phyloP scores from a whole-genome alignment of 306 rosid genomes.

The Dalbergia cultrata region DNA sequence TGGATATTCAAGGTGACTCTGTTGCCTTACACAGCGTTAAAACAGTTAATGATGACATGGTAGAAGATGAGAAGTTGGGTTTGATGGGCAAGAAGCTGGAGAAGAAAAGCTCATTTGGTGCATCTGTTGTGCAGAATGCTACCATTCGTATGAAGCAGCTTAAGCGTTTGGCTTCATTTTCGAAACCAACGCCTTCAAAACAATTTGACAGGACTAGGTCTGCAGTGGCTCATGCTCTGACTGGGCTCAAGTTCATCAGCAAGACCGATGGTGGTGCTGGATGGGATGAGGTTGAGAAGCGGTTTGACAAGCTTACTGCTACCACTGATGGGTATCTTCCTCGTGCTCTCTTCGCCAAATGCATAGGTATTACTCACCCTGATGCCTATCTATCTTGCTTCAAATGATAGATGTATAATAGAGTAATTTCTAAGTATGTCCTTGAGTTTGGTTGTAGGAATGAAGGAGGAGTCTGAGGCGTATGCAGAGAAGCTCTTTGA shows the following conservation, averaged over 20 bases:
- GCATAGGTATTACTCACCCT: conserved; percentile 55
- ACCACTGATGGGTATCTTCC: conserved; percentile 63
- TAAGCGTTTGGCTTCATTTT: conserved; percentile 63
- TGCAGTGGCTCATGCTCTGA: conserved; percentile 61
- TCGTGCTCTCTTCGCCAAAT: conserved; percentile 64
- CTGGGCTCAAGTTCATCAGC: conserved; percentile 67
- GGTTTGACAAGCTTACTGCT: conserved; percentile 56
- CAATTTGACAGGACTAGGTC: conserved; percentile 54
- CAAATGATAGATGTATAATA: not conserved
- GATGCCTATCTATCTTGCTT: not conserved
- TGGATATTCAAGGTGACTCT: conserved; percentile 59
- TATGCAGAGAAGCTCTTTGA: conserved; percentile 71
- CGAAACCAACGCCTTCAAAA: conserved; percentile 45
- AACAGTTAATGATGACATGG: conserved; percentile 33
- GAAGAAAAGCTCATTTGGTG: conserved; percentile 51
- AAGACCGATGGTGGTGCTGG: conserved; percentile 53
- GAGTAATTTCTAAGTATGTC: conserved; percentile 13
- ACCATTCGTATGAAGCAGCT: conserved; percentile 57
- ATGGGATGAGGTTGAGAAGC: conserved; percentile 63
- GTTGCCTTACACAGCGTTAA: conserved; percentile 61
- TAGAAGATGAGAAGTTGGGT: conserved; percentile 43
- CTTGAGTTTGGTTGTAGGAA: conserved; percentile 54
- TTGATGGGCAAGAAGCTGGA: conserved; percentile 51
- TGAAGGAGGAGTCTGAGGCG: conserved; percentile 62
- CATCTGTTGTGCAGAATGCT: conserved; percentile 55